Base-by-base conservation (phyloP, 768 basidiomycete genomes). In the Tylopilus cervinicoccineus region DNA sequence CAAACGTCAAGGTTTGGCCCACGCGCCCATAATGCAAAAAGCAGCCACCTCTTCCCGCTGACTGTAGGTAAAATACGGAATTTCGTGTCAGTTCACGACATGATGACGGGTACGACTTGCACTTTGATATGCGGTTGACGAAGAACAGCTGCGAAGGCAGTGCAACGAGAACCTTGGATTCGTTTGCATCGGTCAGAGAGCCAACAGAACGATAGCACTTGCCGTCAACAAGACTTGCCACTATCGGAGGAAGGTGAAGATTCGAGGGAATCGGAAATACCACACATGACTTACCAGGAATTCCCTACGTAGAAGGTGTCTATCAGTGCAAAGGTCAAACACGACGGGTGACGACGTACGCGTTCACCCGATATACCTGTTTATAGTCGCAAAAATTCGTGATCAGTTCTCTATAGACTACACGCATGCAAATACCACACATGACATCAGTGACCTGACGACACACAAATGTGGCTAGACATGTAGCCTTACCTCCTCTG, bases 161-260 rank as follows among this genome's bases (percentile, higher is more conserved):
- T 27, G 57, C 54, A 13, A 56, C 54, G 13, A 60, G 31, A 2
- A 19, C 34, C 57, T 58, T 29, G n/a, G 0, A 16, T 9, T 0
- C 10, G 26, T 47, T 24, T 7, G 19, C 19, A n/a, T n/a, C 7
- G 34, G 22, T 10, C n/a, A n/a, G 22, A n/a, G 7, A 19, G 7
- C n/a, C 20, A 6, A 19, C 19, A 27, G 14, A 43, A 43, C 10
- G 17, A 44, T 9, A 7, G 10, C n/a, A 16, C 54, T 43, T n/a
- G 56, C 58, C 1, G 57, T 58, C 47, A 58, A 47, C 17, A 58
- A 14, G 27, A 52, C 50, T 47, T 60, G 58, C 58, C 57, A 60
- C 58, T 58, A 12, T 31, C 22, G 11, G n/a, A 8, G 20, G 29
- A n/a, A 45, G 9, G 38, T 29, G 28, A 31, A 47, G 52, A 23